Evolutionary conservation across 768 basidiomycete species (phyloP).

Genomic region (Naganishia kalamii): DNA sequence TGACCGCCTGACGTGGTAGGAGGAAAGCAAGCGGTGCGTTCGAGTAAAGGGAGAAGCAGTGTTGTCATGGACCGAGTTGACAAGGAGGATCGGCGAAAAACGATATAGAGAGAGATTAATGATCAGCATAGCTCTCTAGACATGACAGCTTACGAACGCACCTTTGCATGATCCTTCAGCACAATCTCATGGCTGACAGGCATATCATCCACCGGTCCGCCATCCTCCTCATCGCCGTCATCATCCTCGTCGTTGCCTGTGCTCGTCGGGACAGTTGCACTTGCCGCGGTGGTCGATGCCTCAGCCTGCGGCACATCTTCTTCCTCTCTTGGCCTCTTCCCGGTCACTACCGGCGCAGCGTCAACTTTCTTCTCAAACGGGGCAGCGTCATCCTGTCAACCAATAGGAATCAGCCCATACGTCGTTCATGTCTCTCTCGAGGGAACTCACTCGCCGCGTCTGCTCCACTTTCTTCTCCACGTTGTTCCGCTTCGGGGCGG

Average conservation of each 20-base stretch:
- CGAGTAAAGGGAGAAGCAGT: no score
- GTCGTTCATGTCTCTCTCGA: not conserved
- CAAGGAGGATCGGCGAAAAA: not conserved
- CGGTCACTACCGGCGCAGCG: not conserved
- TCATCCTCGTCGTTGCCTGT: slow-evolving; percentile 31
- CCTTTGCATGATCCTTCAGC: slow-evolving; percentile 89
- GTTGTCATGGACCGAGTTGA: no score
- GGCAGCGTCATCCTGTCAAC: not conserved
- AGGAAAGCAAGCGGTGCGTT: not conserved
- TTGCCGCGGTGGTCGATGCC: not conserved
- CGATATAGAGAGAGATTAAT: slow-evolving; percentile 48
- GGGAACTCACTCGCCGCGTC: slow-evolving; percentile 38
- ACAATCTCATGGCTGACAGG: slow-evolving; percentile 85
- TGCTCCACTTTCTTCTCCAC: slow-evolving; percentile 40
- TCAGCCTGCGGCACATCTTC: not conserved
- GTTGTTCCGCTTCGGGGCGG: slow-evolving; percentile 34
- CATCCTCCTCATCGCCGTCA: slow-evolving; percentile 25
- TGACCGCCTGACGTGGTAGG: slow-evolving; percentile 50
- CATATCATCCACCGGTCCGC: slow-evolving; percentile 48
- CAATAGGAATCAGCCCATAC: not conserved
- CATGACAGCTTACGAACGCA: slow-evolving; percentile 19
- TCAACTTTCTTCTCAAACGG: not conserved
- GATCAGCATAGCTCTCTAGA: slow-evolving; percentile 4
- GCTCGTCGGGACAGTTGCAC: not conserved
- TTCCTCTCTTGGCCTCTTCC: not conserved